Base-by-base conservation (phyloP, 2,329 filamentous ascomycete genomes). In the Fusarium anguioides region DNA sequence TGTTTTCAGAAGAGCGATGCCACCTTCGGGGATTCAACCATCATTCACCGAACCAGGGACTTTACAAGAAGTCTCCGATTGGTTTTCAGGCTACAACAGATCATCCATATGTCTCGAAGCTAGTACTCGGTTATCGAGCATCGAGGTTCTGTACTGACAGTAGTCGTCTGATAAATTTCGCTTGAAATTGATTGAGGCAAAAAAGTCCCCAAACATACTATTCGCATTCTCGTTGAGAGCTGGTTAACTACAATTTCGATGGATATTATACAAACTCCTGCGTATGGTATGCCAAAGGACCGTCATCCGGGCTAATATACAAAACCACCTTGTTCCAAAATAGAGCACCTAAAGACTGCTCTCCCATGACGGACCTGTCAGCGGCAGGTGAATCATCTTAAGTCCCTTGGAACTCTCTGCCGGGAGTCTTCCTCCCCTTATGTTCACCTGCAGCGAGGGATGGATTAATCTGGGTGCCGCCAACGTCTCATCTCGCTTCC, bases 381-480 rank as follows among this genome's bases (percentile, higher is more conserved):
- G 37, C 0, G 80, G 80, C 23, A 81, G 17, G 52, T 78, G 78
- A 11, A 82, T 58, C 54, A 80, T 49, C 17, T 77, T 72, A n/a
- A 75, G 66, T 0, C 78, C 77, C 3, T 57, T 60, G 3, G 65
- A 61, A 10, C 71, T 77, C 8, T 68, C 62, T 23, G 52, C 68
- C 1, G 84, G 84, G 17, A 86, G 64, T 7, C 72, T 59, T 3
- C 84, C 84, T 1, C 75, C 85, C 3, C 85, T 76, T 24, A 87
- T 82, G 58, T 87, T 87, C 10, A 86, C 67, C 71, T 87, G 85
- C 46, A 87, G 65, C 1, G 83, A 80, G 56, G 82, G 82, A 66
- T 86, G 82, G 6, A 87, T 69, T 55, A 87, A 69, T 27, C 78
- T 77, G 3, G 84, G 84, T 27, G 79, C 81, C 1, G 75, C 76